phyloP scores from a whole-genome alignment of 371 early-diverging fungal species.

The Umbelopsis sp. region DNA sequence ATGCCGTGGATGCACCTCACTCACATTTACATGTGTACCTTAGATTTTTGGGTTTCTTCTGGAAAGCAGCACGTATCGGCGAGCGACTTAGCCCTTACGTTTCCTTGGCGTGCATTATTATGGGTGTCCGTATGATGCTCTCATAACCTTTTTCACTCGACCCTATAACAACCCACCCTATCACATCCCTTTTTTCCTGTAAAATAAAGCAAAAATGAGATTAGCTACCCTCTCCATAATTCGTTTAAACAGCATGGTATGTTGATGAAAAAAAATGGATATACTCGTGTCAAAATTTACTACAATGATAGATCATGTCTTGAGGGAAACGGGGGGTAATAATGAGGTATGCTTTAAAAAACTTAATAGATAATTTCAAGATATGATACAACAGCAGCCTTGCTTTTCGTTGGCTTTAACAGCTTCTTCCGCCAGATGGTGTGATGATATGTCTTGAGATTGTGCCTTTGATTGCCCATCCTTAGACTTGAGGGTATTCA shows the following conservation, averaged over 20 bases:
- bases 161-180: too few relatives aligned
- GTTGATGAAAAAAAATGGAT: neutral
- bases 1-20: neutral
- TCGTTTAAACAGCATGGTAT: neutral
- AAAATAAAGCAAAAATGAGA: too few relatives aligned
- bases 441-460: neutral
- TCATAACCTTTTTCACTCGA: constrained; percentile 32
- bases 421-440: too few relatives aligned
- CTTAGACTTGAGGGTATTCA: neutral
- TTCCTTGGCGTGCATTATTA: constrained; percentile 78
- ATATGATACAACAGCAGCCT: constrained; percentile 13
- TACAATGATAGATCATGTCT: neutral
- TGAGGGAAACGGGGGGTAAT: neutral
- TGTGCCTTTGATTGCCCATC: neutral
- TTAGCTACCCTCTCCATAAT: neutral
- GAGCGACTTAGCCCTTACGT: constrained; percentile 90
- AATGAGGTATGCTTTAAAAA: neutral
- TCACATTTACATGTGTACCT: neutral
- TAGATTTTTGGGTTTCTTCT: constrained; percentile 82
- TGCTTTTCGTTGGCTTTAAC: neutral
- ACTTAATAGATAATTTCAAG: neutral
- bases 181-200: too few relatives aligned
- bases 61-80: constrained; percentile 92
- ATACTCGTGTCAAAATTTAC: constrained; percentile 1
- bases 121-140: constrained; percentile 71